Evolutionary conservation across 306 rosid species (phyloP), one percentile per base, ranked within the genome.

Genomic region (Lotus japonicus): DNA sequence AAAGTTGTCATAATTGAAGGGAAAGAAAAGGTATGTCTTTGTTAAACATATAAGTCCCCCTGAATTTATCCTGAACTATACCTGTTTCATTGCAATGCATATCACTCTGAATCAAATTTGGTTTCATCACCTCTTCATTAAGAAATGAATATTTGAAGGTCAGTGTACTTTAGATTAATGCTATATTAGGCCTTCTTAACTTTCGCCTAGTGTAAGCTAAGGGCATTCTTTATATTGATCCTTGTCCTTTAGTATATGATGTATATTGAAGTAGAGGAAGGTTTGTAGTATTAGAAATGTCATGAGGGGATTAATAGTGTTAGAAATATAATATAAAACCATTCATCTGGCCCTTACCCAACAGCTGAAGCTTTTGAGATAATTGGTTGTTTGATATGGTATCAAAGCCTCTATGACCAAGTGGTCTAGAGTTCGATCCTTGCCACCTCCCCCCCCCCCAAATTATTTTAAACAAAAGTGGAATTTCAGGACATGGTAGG

Each of bases 1-100:
- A 87, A 72, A 80, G 73, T 88, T 72, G 61, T 55, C 61, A 18
- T 12, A 9, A 66, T 76, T 35, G 85, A 78, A 0, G 99, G 81
- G 75, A 70, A 75, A 63, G 63, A 67, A 19, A 73, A 79, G 86
- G 97, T 88, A 23, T 41, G 70, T 57, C 43, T 56, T 77, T 75
- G 49, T 58, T 59, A 64, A 51, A 58, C 48, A 11, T 70, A 9
- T 66, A 14, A 26, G 51, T 68, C 49, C 36, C 64, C 36, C 23
- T 56, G 39, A 64, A 45, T 15, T 70, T 38, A 51, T 66, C 49
- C 61, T 53, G 51, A 49, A 77, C 12, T 45, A 50, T 48, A 56
- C 31, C 11, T 23, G 57, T 56, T 35, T 48, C 44, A 62, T 45
- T 51, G 54, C 50, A 62, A 45, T 51, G 58, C 67, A 19, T 54